These are phyloP conservation scores for Phytophthora vignae DNA, from an alignment of 352 stramenopile genomes.

Conservation along the genomic window DNA sequence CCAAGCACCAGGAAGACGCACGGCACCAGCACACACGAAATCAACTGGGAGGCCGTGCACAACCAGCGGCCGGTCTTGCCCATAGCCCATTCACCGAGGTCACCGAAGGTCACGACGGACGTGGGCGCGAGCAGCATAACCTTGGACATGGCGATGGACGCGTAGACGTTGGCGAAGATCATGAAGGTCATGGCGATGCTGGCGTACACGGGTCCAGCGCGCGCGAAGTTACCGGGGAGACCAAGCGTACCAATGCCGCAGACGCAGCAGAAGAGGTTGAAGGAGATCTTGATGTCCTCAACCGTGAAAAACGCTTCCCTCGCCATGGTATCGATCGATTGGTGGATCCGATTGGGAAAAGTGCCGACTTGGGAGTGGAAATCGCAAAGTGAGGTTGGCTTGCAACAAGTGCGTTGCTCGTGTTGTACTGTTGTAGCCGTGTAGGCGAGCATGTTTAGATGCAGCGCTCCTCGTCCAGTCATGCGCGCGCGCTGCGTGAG, in stretches of 20 bases:
- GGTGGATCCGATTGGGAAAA: slow-evolving; percentile 22
- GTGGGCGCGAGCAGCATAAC: slow-evolving; percentile 37
- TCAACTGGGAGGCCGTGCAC: slow-evolving; percentile 48
- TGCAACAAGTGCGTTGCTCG: slow-evolving; percentile 11
- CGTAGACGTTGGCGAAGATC: slow-evolving; percentile 48
- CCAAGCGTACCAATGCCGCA: slow-evolving; percentile 69
- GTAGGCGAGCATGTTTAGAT: slow-evolving; percentile 16
- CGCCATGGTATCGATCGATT: slow-evolving; percentile 34
- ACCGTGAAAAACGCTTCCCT: slow-evolving; percentile 33
- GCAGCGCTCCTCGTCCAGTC: slow-evolving; percentile 29
- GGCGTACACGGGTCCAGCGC: slow-evolving; percentile 52
- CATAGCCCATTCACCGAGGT: slow-evolving; percentile 41
- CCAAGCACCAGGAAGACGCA: slow-evolving; percentile 48
- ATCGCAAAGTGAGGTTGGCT: slow-evolving; percentile 20
- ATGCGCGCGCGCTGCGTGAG: slow-evolving; percentile 19
- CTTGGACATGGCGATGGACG: slow-evolving; percentile 41
- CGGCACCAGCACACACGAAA: slow-evolving; percentile 41
- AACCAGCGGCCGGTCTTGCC: slow-evolving; percentile 49
- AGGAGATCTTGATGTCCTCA: slow-evolving; percentile 37
- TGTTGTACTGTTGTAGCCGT: slow-evolving; percentile 3
- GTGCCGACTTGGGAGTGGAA: slow-evolving; percentile 16
- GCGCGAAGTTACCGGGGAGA: slow-evolving; percentile 62
- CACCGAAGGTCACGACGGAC: slow-evolving; percentile 33
- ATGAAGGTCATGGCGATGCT: slow-evolving; percentile 60
- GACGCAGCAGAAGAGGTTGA: slow-evolving; percentile 59